These are phyloP conservation scores for Pichia sp. DNA, from an alignment of 1,139 yeast genomes.

Conservation along the genomic window DNA sequence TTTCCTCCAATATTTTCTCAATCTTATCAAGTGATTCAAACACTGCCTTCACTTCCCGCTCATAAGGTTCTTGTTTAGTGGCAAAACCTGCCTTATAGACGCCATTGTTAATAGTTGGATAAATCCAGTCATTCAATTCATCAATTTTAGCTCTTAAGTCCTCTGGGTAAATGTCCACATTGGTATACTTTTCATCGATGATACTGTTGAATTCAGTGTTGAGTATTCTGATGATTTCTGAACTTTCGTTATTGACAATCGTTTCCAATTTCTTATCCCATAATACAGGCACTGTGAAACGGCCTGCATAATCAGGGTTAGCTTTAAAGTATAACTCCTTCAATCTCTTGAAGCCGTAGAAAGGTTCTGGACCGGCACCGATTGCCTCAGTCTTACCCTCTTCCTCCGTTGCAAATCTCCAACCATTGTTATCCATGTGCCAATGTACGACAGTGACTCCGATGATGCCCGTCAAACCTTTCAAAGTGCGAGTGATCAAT, in stretches of 20 bases:
- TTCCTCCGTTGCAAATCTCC: slow-evolving; percentile 58
- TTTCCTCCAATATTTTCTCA: slow-evolving; percentile 51
- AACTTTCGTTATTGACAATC: slow-evolving; percentile 84
- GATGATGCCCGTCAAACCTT: slow-evolving; percentile 63
- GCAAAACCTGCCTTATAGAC: slow-evolving; percentile 94
- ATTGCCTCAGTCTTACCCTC: slow-evolving; percentile 29
- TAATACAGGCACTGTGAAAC: slow-evolving; percentile 87
- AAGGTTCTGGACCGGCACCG: slow-evolving; percentile 60
- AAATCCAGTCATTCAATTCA: slow-evolving; percentile 76
- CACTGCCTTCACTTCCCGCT: slow-evolving; percentile 55
- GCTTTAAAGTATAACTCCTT: slow-evolving; percentile 71
- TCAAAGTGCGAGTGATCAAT: slow-evolving; percentile 64
- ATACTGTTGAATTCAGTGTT: slow-evolving; percentile 62
- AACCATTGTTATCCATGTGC: slow-evolving; percentile 78
- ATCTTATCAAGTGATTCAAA: slow-evolving; percentile 70
- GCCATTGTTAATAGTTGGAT: slow-evolving; percentile 83
- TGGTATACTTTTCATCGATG: slow-evolving; percentile 38
- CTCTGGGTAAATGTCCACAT: slow-evolving; percentile 60
- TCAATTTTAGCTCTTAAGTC: slow-evolving; percentile 53
- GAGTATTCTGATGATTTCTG: slow-evolving; percentile 81
- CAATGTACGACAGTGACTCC: slow-evolving; percentile 80
- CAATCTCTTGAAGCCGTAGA: slow-evolving; percentile 55
- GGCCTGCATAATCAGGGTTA: slow-evolving; percentile 65
- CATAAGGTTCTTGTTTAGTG: slow-evolving; percentile 76
- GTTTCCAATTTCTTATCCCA: slow-evolving; percentile 83